These are phyloP conservation scores for Claviceps quebecensis DNA, from an alignment of 2,329 filamentous ascomycete species.

Conservation along the genomic window DNA sequence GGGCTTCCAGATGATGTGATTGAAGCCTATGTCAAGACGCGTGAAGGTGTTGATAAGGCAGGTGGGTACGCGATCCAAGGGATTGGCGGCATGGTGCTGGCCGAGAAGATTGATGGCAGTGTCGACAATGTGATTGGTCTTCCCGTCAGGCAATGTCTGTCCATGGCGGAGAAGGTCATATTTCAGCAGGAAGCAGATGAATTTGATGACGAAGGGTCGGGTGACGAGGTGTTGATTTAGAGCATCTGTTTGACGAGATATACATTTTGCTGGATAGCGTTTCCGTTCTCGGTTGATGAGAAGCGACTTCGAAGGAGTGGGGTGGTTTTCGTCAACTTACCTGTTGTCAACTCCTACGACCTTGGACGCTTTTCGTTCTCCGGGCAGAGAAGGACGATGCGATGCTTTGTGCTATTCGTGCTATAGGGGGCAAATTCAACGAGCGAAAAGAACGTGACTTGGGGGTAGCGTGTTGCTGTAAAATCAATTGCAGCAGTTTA, in stretches of 20 bases:
- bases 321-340: not conserved
- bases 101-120: slow-evolving; percentile 78
- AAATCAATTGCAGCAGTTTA: not conserved
- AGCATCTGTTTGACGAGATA: not conserved
- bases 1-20: slow-evolving; percentile 66
- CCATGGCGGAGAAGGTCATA: slow-evolving; percentile 78
- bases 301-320: no score
- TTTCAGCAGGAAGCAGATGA: slow-evolving; percentile 57
- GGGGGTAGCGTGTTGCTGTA: not conserved
- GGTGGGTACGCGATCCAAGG: slow-evolving; percentile 94
- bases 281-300: not conserved
- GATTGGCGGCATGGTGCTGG: slow-evolving; percentile 67
- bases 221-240: slow-evolving; percentile 16
- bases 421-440: not conserved
- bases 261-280: not conserved
- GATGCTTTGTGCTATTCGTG: not conserved
- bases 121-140: slow-evolving; percentile 92
- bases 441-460: not conserved
- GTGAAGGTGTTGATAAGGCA: slow-evolving; percentile 91
- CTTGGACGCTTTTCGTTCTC: not conserved
- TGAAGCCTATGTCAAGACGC: slow-evolving; percentile 61
- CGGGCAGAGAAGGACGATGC: not conserved
- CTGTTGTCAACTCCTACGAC: not conserved
- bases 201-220: slow-evolving; percentile 31
- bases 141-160: slow-evolving; percentile 64